These are phyloP conservation scores for Betula pendula DNA, from an alignment of 306 rosid genomes.

Conservation along the genomic window DNA sequence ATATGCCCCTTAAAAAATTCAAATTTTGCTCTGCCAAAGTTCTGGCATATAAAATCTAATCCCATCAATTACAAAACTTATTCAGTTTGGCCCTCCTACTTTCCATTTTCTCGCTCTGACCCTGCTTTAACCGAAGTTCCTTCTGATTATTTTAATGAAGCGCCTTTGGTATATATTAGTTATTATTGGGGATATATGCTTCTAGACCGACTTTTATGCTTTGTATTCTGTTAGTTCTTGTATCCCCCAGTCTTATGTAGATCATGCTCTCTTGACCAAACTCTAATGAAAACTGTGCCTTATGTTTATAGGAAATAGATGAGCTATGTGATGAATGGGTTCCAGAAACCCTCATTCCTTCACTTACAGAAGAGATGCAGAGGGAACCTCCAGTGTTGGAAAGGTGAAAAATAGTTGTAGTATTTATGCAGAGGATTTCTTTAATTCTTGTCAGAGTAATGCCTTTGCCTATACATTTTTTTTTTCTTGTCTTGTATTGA, in stretches of 20 bases:
- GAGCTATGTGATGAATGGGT: conserved; percentile 95
- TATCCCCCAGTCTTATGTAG: conserved; percentile 2
- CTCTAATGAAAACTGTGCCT: conserved; percentile 8
- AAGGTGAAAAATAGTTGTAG: conserved; percentile 54
- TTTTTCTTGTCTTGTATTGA: background rate
- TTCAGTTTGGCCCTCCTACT: background rate
- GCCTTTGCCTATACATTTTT: background rate
- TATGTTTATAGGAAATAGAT: conserved; percentile 71
- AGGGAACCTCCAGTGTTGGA: conserved; percentile 87
- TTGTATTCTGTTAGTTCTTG: background rate
- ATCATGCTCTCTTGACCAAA: conserved; percentile 2
- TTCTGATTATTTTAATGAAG: background rate
- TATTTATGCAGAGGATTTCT: conserved; percentile 15
- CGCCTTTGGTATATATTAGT: background rate
- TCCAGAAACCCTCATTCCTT: conserved; percentile 92
- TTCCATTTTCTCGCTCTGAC: background rate
- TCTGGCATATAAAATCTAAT: background rate
- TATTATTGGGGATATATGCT: background rate
- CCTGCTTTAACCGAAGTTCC: background rate
- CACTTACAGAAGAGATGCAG: conserved; percentile 62
- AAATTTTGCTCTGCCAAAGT: background rate
- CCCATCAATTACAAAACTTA: background rate
- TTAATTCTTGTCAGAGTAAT: background rate
- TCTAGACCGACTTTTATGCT: background rate
- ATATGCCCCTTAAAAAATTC: background rate